Conservation (phyloP, 2,329 filamentous ascomycete species). For the Diaporthe eres region DNA sequence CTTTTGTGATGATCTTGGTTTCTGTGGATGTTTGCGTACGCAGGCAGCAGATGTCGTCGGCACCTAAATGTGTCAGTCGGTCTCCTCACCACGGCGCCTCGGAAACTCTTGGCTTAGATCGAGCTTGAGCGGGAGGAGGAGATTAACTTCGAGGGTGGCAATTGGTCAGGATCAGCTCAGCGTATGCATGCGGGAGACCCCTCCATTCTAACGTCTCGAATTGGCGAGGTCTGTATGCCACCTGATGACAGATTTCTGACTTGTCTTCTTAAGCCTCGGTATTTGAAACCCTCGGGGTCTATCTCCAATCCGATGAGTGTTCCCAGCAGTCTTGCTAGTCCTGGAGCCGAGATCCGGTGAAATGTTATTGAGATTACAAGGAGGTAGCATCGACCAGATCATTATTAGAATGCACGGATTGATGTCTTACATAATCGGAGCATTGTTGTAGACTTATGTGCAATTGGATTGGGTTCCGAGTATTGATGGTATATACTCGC, state of each 20-base stretch:
- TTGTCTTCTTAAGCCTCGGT: background rate
- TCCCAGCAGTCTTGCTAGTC: too few species aligned
- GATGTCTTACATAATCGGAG: background rate
- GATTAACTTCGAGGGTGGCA: conserved; percentile 18
- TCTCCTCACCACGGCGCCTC: conserved; percentile 8
- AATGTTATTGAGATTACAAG: background rate
- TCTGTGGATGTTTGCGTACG: background rate
- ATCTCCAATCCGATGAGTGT: background rate
- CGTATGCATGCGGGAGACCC: background rate
- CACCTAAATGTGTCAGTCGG: background rate
- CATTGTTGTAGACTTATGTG: background rate
- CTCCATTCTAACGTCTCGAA: conserved; percentile 24
- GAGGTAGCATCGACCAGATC: background rate
- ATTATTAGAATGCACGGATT: background rate
- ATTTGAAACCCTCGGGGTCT: background rate
- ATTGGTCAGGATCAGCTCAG: conserved; percentile 28
- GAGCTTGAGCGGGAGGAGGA: conserved; percentile 15
- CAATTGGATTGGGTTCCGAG: too few species aligned
- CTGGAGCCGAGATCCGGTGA: background rate
- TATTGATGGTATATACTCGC: background rate
- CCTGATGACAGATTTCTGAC: conserved; percentile 28
- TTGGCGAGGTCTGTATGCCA: conserved; percentile 9
- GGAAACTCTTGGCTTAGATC: conserved; percentile 12
- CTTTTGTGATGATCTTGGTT: background rate
- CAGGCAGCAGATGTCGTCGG: background rate